Percentiles rank a stretch among this genome's conserved stretches.
phyloP scores from a whole-genome alignment of 352 stramenopile species.

The Phytopythium cucurbitacearum region DNA sequence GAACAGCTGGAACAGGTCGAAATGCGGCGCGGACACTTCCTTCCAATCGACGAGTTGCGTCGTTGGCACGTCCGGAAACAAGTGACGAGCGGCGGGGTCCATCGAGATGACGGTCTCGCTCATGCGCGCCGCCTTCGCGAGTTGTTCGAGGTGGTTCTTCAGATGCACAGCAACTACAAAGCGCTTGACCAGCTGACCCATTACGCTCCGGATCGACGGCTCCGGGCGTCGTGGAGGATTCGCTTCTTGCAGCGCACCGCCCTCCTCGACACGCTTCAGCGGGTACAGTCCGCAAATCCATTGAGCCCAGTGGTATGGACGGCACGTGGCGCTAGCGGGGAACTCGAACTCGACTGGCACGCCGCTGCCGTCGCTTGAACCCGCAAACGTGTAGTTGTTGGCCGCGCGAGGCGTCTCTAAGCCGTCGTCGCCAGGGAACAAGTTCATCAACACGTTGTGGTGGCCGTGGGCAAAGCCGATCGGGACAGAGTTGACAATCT shows the following conservation, averaged over 20 bases:
- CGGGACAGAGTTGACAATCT: slow-evolving; percentile 33
- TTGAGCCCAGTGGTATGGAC: slow-evolving; percentile 71
- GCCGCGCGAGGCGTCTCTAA: slow-evolving; percentile 30
- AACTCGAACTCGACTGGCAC: slow-evolving; percentile 36
- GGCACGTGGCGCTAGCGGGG: slow-evolving; percentile 24
- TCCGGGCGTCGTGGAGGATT: slow-evolving; percentile 36
- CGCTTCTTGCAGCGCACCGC: background rate
- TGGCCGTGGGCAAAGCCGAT: slow-evolving; percentile 12
- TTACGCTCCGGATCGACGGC: slow-evolving; percentile 63
- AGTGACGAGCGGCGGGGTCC: slow-evolving; percentile 26
- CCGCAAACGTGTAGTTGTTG: slow-evolving; percentile 32
- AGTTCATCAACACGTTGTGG: slow-evolving; percentile 38
- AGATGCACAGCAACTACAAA: slow-evolving; percentile 38
- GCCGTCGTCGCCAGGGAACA: slow-evolving; percentile 65
- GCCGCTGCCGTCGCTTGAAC: slow-evolving; percentile 20
- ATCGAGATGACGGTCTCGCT: slow-evolving; percentile 18
- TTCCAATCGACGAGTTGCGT: slow-evolving; percentile 56
- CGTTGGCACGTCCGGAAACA: slow-evolving; percentile 41
- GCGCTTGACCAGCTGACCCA: slow-evolving; percentile 55
- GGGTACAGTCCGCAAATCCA: slow-evolving; percentile 68
- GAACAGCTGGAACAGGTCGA: slow-evolving; percentile 44
- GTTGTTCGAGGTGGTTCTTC: slow-evolving; percentile 36
- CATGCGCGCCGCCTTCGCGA: slow-evolving; percentile 18
- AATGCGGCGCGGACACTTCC: slow-evolving; percentile 23
- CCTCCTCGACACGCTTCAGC: slow-evolving; percentile 28